A percentile compares a stretch with the other conserved stretches of the same genome.
Conservation (phyloP, 2,329 filamentous ascomycete species). For the Zymoseptoria passerinii region DNA sequence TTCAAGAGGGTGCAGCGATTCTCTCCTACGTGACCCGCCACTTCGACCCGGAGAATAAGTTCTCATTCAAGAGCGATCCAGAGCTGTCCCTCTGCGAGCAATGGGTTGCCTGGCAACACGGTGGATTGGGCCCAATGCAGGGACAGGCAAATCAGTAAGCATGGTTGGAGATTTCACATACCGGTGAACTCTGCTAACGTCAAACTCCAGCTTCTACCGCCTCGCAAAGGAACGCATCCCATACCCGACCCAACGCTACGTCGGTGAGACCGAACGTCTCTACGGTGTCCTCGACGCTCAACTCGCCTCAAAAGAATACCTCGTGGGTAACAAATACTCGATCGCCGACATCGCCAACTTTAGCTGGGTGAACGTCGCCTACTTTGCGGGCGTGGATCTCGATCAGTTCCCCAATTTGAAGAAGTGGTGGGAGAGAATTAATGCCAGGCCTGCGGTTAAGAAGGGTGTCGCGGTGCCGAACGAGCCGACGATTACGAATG, state of each 20-base stretch:
- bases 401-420: slow-evolving; percentile 37
- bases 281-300: slow-evolving; percentile 39
- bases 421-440: slow-evolving; percentile 38
- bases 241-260: slow-evolving; percentile 40
- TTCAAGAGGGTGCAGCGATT: slow-evolving; percentile 39
- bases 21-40: slow-evolving; percentile 38
- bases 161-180: background rate
- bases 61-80: slow-evolving; percentile 40
- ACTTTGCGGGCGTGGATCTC: slow-evolving; percentile 36
- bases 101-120: slow-evolving; percentile 53
- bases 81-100: slow-evolving; percentile 45
- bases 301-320: slow-evolving; percentile 34
- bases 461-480: slow-evolving; percentile 32
- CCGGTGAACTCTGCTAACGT: background rate
- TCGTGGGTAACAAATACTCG: slow-evolving; percentile 40
- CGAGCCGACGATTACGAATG: slow-evolving; percentile 36
- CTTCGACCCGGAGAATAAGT: slow-evolving; percentile 41
- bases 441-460: slow-evolving; percentile 36
- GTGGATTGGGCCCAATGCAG: slow-evolving; percentile 29
- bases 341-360: slow-evolving; percentile 42
- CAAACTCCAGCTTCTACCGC: slow-evolving; percentile 28
- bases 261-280: slow-evolving; percentile 41
- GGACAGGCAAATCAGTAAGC: slow-evolving; percentile 28
- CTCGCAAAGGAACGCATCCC: slow-evolving; percentile 37
- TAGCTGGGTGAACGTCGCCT: slow-evolving; percentile 36